Evolutionary conservation across 1,284 basidiomycete species (phyloP), one percentile per base, ranked within the genome.

Genomic region (Cutaneotrichosporon cavernicola): DNA sequence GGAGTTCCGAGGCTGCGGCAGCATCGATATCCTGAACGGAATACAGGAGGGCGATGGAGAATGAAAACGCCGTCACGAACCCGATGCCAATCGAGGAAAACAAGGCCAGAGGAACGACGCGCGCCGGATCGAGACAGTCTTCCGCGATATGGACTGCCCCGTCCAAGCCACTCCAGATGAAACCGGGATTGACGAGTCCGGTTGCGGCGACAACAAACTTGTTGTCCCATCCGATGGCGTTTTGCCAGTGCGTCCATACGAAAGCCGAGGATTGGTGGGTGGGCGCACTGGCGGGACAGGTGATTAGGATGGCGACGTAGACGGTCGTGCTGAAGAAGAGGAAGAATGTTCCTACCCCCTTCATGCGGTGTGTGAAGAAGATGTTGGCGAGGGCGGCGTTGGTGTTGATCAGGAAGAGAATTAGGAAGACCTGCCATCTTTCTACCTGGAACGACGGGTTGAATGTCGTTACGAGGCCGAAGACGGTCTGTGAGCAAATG

Each of bases 361-460:
- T 62, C 56, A 64, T 46, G 47, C 56, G 46, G 18, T 47, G 50
- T 31, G 62, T 6, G 34, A 58, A 58, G 38, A 71, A 63, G 49
- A 69, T 60, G 56, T 71, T 71, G 46, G 34, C 63, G 31, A 60
- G 22, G 38, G 68, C n/a, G 6, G 65, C 38, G 57, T 67, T 47
- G n/a, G 63, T 57, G 58, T 69, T 68, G 43, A 65, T 38, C 7
- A 57, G 36, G 38, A 63, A 49, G 34, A 64, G 67, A n/a, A 70
- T 55, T 9, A 67, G 34, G 62, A 69, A 71, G 26, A 71, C 66
- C 31, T 64, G 61, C 69, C 69, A 71, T 5, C 69, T 65, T 49
- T 67, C 47, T 7, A 71, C 56, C 5, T 55, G 56, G 34, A 71
- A 69, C 22, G 36, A 53, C 7, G 67, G 68, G 36, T 67, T 38